phyloP scores from a whole-genome alignment of 2,329 filamentous ascomycete genomes.

The Arthrobotrys megalospora region DNA sequence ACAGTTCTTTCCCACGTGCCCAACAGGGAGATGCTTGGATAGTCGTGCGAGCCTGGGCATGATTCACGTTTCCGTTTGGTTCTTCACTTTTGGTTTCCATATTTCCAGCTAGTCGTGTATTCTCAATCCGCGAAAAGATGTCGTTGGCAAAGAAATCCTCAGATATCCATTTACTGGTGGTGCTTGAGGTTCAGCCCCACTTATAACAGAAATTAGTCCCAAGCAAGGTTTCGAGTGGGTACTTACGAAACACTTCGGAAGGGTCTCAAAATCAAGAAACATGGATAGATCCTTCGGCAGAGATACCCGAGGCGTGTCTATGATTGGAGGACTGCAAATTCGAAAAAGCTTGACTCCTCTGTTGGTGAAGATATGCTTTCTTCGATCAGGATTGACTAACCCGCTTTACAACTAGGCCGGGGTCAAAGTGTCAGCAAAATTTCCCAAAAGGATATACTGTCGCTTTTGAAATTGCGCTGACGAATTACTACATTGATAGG shows the following conservation, averaged over 20 bases:
- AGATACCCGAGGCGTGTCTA: background rate
- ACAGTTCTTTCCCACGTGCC: constrained; percentile 54
- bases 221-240: too few species aligned
- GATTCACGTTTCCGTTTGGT: background rate
- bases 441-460: background rate
- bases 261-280: constrained; percentile 1
- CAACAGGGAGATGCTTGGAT: constrained; percentile 52
- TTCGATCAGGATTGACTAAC: background rate
- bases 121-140: too few species aligned
- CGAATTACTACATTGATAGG: too few species aligned
- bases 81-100: constrained; percentile 1
- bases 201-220: background rate
- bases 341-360: background rate
- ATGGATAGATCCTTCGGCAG: background rate
- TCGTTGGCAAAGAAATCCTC: background rate
- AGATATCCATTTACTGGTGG: too few species aligned
- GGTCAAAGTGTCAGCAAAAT: constrained; percentile 7
- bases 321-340: background rate
- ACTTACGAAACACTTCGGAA: background rate
- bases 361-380: background rate
- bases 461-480: too few species aligned
- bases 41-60: constrained; percentile 12
- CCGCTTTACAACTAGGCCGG: background rate
- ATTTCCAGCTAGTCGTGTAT: background rate
- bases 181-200: too few species aligned